Evolutionary conservation across 2,329 filamentous ascomycete species (phyloP).

Genomic region (Cytospora leucostoma): DNA sequence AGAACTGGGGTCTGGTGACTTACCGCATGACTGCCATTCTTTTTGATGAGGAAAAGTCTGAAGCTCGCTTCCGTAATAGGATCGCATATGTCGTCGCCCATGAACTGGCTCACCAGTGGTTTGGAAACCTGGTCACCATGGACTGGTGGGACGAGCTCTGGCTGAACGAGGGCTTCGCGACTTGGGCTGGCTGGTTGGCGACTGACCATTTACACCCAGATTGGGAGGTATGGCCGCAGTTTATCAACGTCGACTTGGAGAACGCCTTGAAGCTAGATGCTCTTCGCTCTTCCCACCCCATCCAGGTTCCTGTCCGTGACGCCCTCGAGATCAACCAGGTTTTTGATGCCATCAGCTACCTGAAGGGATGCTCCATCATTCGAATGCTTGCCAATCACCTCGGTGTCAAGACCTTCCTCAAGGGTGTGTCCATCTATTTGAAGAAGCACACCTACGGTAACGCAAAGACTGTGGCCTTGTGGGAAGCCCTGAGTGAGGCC

Average conservation of each 20-base stretch:
- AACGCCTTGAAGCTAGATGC: constrained; percentile 87
- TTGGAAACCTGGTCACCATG: constrained; percentile 96
- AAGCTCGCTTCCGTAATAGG: constrained; percentile 86
- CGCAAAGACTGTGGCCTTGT: constrained; percentile 88
- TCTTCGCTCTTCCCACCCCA: constrained; percentile 88
- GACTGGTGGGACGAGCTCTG: constrained; percentile 98
- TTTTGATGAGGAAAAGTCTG: constrained; percentile 92
- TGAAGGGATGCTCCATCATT: constrained; percentile 95
- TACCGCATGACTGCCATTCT: constrained; percentile 94
- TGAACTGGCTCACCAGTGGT: constrained; percentile 97
- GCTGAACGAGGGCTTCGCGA: constrained; percentile 97
- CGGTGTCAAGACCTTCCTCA: constrained; percentile 83
- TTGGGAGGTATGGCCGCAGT: constrained; percentile 97
- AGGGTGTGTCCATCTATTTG: constrained; percentile 87
- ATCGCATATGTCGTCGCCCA: constrained; percentile 98
- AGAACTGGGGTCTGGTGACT: constrained; percentile 95
- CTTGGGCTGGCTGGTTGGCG: constrained; percentile 96
- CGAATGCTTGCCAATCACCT: constrained; percentile 94
- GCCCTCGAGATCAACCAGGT: constrained; percentile 97
- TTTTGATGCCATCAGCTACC: constrained; percentile 94
- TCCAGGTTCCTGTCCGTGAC: constrained; percentile 92
- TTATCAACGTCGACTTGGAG: constrained; percentile 93
- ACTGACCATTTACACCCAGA: constrained; percentile 91
- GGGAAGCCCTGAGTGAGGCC: constrained; percentile 82
- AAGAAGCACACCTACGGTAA: constrained; percentile 86